Evolutionary conservation across 2,329 filamentous ascomycete species (phyloP).

Genomic region (Nectriaceae sp.): DNA sequence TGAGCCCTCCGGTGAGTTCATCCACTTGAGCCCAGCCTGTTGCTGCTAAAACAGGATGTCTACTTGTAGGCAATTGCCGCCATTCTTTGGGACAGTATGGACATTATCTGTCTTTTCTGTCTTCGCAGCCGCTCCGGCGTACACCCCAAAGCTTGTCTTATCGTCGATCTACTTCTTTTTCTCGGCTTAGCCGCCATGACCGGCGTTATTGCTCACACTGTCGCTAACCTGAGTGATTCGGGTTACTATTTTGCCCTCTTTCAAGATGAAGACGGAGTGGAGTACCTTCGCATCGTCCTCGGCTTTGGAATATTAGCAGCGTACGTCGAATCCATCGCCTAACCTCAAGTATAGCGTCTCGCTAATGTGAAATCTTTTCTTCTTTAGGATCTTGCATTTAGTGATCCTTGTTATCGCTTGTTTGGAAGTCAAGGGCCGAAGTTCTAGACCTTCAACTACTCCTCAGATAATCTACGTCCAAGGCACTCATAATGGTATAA

Average conservation of each 20-base stretch:
- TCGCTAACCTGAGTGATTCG: conserved; percentile 14
- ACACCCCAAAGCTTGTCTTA: conserved; percentile 10
- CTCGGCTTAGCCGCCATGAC: conserved; percentile 12
- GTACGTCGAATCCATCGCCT: conserved; percentile 4
- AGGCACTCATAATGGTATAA: neutral
- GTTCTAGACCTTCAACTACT: neutral
- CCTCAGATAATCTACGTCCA: conserved; percentile 8
- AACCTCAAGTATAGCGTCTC: neutral
- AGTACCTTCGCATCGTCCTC: conserved; percentile 10
- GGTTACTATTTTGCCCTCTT: conserved; percentile 19
- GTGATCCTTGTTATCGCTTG: neutral
- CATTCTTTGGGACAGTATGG: conserved; percentile 11
- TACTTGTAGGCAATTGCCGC: conserved; percentile 9
- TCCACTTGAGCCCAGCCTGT: neutral
- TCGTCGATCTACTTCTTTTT: conserved; percentile 14
- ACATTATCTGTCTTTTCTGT: conserved; percentile 7
- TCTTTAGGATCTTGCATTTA: conserved; percentile 2
- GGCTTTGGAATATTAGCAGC: conserved; percentile 13
- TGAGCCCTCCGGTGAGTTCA: conserved; percentile 15
- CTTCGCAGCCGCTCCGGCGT: neutral
- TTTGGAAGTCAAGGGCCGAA: neutral
- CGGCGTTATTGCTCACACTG: conserved; percentile 12
- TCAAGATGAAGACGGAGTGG: conserved; percentile 7
- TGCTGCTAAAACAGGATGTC: neutral
- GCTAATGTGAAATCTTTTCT: neutral